These are phyloP conservation scores for Trichophaea hybrida DNA, from an alignment of 2,329 filamentous ascomycete genomes.

Conservation along the genomic window DNA sequence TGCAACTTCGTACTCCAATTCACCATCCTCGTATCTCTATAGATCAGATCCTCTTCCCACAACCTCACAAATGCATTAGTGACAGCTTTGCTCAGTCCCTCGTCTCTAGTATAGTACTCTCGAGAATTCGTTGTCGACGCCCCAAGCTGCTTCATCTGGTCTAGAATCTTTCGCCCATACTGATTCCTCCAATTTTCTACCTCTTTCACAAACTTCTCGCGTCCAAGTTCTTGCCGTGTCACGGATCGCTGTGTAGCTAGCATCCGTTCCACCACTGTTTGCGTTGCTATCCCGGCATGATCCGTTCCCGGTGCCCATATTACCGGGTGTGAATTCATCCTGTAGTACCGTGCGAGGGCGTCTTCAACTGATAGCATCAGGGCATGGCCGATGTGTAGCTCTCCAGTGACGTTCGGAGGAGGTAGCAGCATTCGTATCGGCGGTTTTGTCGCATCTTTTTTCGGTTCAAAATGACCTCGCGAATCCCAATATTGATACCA, in stretches of 20 bases:
- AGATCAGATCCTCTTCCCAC: constrained; percentile 24
- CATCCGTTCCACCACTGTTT: constrained; percentile 25
- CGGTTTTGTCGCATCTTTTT: constrained; percentile 3
- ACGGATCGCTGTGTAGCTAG: constrained; percentile 15
- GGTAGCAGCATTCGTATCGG: constrained; percentile 24
- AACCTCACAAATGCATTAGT: constrained; percentile 24
- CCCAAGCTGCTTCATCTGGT: constrained; percentile 21
- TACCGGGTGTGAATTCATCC: constrained; percentile 24
- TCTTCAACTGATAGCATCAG: constrained; percentile 25
- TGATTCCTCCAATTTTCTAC: constrained; percentile 22
- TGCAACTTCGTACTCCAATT: constrained; percentile 23
- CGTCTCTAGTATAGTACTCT: constrained; percentile 24
- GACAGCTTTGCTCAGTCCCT: constrained; percentile 18
- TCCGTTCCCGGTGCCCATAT: constrained; percentile 25
- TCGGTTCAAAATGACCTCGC: constrained; percentile 18
- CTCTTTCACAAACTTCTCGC: constrained; percentile 14
- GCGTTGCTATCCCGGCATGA: constrained; percentile 26
- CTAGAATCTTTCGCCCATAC: constrained; percentile 18
- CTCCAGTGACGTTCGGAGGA: constrained; percentile 26
- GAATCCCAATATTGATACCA: constrained; percentile 24
- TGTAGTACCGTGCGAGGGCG: constrained; percentile 24
- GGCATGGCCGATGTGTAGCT: constrained; percentile 26
- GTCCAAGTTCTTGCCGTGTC: constrained; percentile 17
- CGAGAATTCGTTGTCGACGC: constrained; percentile 20
- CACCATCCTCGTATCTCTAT: constrained; percentile 25